Evolutionary conservation across 1,284 basidiomycete genomes (phyloP), one percentile per base, ranked within the genome.

Genomic region (Austroboletus novae-zelandiae): DNA sequence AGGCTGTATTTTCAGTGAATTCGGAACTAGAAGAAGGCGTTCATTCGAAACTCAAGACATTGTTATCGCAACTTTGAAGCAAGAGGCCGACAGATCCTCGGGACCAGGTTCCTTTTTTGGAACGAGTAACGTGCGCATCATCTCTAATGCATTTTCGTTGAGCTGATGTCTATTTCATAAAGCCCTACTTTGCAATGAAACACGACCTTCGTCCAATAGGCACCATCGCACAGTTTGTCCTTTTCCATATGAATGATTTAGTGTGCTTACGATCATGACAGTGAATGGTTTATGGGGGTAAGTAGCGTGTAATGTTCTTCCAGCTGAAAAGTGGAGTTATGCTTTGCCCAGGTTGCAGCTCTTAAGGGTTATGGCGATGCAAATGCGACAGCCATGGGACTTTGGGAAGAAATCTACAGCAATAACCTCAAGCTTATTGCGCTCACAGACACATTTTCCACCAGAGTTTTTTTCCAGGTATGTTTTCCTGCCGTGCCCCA

Each of bases 241-340:
- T 46, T 41, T 43, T 36, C 54, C 47, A 23, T 32, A 34, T 35
- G 5, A 29, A 31, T 44, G 37, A 41, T 44, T 34, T 29, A 25
- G 25, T 40, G 40, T 48, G 42, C 54, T 58, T 27, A 47, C 31
- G 25, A 45, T 20, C 54, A 45, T 17, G 30, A 18, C 55, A 91
- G 89, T 66, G 93, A 98, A 72, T 96, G 93, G 91, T 93, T 92
- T 65, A 98, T 98, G 94, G 94, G 87, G 41, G 86, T 86, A 68
- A 64, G 82, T 64, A 43, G 35, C 40, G 5, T 29, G 15, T 3
- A 9, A 32, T 5, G 1, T 43, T 30, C 8, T 8, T 18, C 14
- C 14, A 4, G 15, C n/a, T 11, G 30, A 36, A 11, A 10, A 23
- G 20, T 23, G 5, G 30, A 8, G 27, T 35, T 15, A 45, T 30